Base-by-base conservation (phyloP, 345 rosid species). In the Citrus glauca region DNA sequence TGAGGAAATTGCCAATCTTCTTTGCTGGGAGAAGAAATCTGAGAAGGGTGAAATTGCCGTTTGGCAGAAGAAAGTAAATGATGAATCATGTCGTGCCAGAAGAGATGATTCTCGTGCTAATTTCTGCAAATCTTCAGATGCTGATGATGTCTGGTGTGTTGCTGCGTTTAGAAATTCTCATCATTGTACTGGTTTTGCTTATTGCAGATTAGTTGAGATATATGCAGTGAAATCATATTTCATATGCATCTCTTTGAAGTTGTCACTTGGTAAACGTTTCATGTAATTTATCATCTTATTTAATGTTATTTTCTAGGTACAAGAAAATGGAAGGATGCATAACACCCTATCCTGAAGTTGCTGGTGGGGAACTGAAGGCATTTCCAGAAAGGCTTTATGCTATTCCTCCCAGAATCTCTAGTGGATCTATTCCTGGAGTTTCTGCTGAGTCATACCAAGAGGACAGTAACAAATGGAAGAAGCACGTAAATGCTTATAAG, bases 1-100 rank as follows among this genome's bases (percentile, higher is more conserved):
- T 72, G 99, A 92, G 83, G 97, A 91, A 82, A 74, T 66, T 69
- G 98, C 99, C 25, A 90, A 87, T 69, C 96, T 89, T 72, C 97
- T 96, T 69, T 96, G 99, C 85, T 96, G 99, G 99, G 95, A 94
- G 72, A 96, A 96, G 88, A 94, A 89, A 82, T 89, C 83, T 37
- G 95, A 96, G 82, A 88, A 90, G 68, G 98, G 98, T 9, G 99
- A 96, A 83, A 93, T 91, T 71, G 98, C 99, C 53, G 85, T 96
- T 78, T 96, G 98, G 98, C 95, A 89, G 82, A 96, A 96, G 91
- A 91, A 89, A 82, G 66, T 87, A 78, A 90, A 90, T 53, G 89
- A 86, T 32, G 82, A 83, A 2, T 83, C 93, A 3, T 96, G 99
- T 72, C 89, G 81, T 57, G 74, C 78, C 37, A 84, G 89, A 80